Evolutionary conservation across 768 basidiomycete species (phyloP).

Genomic region (Kwoniella heveanensis): DNA sequence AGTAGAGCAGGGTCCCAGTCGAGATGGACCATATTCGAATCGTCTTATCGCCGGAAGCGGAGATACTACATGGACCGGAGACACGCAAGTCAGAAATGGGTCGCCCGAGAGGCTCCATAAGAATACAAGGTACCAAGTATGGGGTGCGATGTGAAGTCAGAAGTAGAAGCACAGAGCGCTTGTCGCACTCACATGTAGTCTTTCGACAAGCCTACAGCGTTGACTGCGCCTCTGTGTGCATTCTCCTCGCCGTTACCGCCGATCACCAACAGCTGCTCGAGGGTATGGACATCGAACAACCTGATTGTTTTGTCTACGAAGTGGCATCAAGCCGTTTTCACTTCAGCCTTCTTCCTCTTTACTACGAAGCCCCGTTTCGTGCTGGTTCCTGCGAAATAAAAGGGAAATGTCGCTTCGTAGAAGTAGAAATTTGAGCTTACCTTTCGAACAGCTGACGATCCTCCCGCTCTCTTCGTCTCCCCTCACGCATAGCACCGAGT

Average conservation of each 20-base stretch:
- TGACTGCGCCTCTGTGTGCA: constrained; percentile 42
- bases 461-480: constrained; percentile 39
- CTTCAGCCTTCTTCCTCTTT: too few relatives aligned
- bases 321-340: too few relatives aligned
- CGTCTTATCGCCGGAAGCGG: constrained; percentile 51
- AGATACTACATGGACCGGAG: constrained; percentile 49
- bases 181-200: constrained; percentile 50
- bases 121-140: too few relatives aligned
- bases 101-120: too few relatives aligned
- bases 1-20: constrained; percentile 39
- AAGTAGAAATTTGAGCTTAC: too few relatives aligned
- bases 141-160: too few relatives aligned
- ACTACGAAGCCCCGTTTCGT: too few relatives aligned
- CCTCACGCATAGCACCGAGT: constrained; percentile 50
- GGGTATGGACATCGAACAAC: constrained; percentile 46
- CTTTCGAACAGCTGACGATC: constrained; percentile 54
- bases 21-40: constrained; percentile 48
- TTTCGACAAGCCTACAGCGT: constrained; percentile 46
- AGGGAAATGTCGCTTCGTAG: too few relatives aligned
- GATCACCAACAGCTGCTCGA: constrained; percentile 42
- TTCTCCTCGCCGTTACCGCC: constrained; percentile 24
- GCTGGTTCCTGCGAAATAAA: too few relatives aligned
- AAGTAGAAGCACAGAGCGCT: too few relatives aligned
- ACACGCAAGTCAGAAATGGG: too few relatives aligned
- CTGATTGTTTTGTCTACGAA: constrained; percentile 49